Conservation (phyloP, 1,284 basidiomycete genomes). For the Sporisorium iseilematis-ciliati region DNA sequence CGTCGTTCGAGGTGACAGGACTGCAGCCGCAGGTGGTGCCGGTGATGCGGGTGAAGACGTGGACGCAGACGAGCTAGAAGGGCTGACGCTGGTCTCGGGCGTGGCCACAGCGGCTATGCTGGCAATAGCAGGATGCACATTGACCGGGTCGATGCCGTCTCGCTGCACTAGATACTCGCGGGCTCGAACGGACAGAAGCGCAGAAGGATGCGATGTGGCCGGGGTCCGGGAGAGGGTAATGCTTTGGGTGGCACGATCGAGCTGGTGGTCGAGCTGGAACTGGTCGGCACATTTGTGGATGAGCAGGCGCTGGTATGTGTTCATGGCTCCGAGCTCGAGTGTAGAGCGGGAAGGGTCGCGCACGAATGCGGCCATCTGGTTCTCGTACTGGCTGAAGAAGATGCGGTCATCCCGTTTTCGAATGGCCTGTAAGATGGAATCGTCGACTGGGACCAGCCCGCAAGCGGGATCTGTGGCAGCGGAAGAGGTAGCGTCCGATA, state of each 20-base stretch:
- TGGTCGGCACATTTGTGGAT: slow-evolving; percentile 57
- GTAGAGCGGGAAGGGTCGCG: slow-evolving; percentile 17
- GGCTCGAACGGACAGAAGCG: slow-evolving; percentile 37
- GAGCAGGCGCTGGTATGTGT: slow-evolving; percentile 59
- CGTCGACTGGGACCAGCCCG: slow-evolving; percentile 30
- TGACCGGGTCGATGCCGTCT: slow-evolving; percentile 25
- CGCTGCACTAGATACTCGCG: slow-evolving; percentile 20
- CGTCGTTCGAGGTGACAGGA: slow-evolving; percentile 6
- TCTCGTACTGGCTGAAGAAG: slow-evolving; percentile 57
- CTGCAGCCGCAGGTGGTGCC: not conserved
- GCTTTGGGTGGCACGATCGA: slow-evolving; percentile 51
- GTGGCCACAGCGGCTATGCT: not conserved
- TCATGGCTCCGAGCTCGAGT: slow-evolving; percentile 59
- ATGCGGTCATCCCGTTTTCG: slow-evolving; percentile 52
- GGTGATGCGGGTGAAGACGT: slow-evolving; percentile 25
- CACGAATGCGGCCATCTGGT: slow-evolving; percentile 51
- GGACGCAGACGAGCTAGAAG: slow-evolving; percentile 11
- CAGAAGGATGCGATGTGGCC: slow-evolving; percentile 24
- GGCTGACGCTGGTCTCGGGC: not conserved
- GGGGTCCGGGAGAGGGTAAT: slow-evolving; percentile 49
- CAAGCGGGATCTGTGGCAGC: not conserved
- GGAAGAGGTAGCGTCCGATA: not conserved
- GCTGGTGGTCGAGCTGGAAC: slow-evolving; percentile 41
- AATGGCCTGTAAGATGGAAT: slow-evolving; percentile 54
- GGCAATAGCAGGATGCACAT: slow-evolving; percentile 8